These are phyloP conservation scores for Benincasa hispida DNA, from an alignment of 306 rosid genomes.

Conservation along the genomic window DNA sequence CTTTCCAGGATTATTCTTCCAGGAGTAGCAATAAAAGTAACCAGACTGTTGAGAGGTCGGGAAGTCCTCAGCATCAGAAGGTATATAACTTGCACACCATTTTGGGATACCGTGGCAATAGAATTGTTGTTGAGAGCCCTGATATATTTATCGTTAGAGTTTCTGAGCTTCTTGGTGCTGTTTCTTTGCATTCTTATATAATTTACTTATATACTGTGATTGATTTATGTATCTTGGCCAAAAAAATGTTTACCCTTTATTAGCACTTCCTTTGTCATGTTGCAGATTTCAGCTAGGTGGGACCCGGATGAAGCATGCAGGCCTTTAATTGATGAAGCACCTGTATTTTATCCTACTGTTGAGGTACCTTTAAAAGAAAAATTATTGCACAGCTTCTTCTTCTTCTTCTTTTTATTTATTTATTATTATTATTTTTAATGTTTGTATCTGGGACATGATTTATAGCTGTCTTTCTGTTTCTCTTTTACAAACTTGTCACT, in stretches of 20 bases:
- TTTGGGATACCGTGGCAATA: not conserved
- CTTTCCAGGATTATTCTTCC: conserved; percentile 36
- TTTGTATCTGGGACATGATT: not conserved
- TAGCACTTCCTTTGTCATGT: conserved; percentile 13
- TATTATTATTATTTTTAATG: not conserved
- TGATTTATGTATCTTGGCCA: not conserved
- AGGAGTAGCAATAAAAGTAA: conserved; percentile 22
- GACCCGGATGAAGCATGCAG: conserved; percentile 57
- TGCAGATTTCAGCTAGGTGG: conserved; percentile 75
- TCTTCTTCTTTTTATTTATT: not conserved
- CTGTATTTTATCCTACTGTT: conserved; percentile 67
- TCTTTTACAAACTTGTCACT: not conserved
- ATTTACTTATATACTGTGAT: not conserved
- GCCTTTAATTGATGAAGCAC: conserved; percentile 72
- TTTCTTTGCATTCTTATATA: not conserved
- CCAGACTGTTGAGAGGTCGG: conserved; percentile 22
- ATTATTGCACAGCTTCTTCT: not conserved
- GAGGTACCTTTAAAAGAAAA: conserved; percentile 33
- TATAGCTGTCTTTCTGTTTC: not conserved
- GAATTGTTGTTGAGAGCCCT: not conserved
- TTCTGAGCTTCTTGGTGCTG: not conserved
- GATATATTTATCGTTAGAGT: not conserved
- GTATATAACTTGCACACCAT: conserved; percentile 11
- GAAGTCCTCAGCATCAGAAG: conserved; percentile 28
- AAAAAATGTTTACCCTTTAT: not conserved